Evolutionary conservation across 83 land plant genomes (phyloP), one percentile per base, ranked within the genome.

Genomic region (Picea mariana): DNA sequence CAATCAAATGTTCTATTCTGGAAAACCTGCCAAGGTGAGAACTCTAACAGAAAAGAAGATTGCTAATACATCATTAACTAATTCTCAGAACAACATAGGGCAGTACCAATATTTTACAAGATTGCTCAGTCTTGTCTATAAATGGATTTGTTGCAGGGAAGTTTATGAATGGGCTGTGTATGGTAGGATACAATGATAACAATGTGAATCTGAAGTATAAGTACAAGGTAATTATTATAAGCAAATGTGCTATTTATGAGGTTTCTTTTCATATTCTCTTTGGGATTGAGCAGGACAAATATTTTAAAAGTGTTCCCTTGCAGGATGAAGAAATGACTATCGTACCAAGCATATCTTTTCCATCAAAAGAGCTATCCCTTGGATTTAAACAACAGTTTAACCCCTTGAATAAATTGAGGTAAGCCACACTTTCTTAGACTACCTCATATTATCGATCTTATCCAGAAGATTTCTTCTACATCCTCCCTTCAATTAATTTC

Each of bases 251-350:
- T 21, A 40, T 38, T 38, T 73, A 20, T 73, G 55, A 13, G 18
- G 7, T 18, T 17, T 38, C 6, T 34, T 5, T 69, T 69, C 9
- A 38, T 38, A 21, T 71, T 73, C 55, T 11, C 9, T 73, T 44
- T 73, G 55, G 75, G 24, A 72, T 40, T 42, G 52, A 44, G 58
- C 26, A 73, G n/a, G 24, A 44, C 15, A 52, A 23, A 9, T 38
- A 1, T 42, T 80, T 6, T 17, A 20, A 65, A 42, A 16, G 26
- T 9, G 11, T 49, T 62, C 16, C n/a, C 38, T 65, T 85, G 79
- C 83, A 95, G 99, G 99, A 97, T 92, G 88, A 89, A 58, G 90
- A 90, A 82, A 75, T 97, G 92, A 77, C 99, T 12, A 83, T 97
- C 79, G 83, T 84, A 26, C 98, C 99, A 47, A 85, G 86, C 77